phyloP scores from a whole-genome alignment of 129 eudicot species.

The Heracleum sosnowskyi region DNA sequence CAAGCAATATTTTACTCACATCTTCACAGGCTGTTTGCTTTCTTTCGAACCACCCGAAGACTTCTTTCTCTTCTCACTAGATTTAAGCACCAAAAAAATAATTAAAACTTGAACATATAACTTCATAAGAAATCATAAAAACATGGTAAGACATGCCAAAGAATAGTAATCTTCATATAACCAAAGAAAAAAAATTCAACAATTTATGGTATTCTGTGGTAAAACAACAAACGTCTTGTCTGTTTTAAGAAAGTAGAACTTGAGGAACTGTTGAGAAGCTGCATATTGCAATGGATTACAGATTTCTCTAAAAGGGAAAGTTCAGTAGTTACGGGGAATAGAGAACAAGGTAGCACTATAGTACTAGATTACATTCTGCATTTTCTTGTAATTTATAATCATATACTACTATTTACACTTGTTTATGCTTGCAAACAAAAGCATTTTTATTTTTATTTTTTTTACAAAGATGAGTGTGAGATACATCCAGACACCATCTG shows the following conservation, averaged over 20 bases:
- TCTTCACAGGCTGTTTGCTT: slow-evolving; percentile 29
- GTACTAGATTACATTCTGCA: neutral
- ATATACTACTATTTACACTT: neutral
- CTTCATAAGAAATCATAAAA: neutral
- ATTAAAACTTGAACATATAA: neutral
- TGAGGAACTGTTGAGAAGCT: neutral
- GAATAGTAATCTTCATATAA: neutral
- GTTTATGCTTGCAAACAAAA: neutral
- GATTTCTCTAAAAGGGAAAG: neutral
- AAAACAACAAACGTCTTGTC: neutral
- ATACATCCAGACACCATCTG: neutral
- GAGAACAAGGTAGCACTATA: neutral
- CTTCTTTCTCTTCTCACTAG: slow-evolving; percentile 45
- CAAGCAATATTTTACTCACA: slow-evolving; percentile 39
- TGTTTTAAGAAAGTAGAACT: neutral
- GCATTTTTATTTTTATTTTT: neutral
- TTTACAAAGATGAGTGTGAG: neutral
- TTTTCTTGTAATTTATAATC: neutral
- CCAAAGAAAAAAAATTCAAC: neutral
- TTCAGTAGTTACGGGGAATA: neutral
- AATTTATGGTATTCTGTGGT: neutral
- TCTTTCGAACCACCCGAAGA: slow-evolving; percentile 29
- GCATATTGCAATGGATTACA: neutral
- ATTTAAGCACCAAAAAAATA: slow-evolving; percentile 27
- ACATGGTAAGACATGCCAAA: neutral